phyloP scores from a whole-genome alignment of 2,329 filamentous ascomycete genomes.

The Epichloe typhina region DNA sequence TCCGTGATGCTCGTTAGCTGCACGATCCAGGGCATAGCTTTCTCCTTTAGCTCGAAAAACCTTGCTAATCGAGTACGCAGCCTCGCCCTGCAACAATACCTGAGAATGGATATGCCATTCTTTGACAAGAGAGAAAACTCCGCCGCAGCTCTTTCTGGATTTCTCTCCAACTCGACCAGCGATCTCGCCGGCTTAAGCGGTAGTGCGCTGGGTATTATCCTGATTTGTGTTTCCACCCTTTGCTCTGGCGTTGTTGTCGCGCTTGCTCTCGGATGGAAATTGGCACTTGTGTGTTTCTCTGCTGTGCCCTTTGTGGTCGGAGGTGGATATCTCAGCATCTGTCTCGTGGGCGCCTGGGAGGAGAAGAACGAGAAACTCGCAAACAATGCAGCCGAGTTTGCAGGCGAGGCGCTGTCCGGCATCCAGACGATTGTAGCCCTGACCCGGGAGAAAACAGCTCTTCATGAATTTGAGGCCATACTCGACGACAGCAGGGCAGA shows the following conservation, averaged over 20 bases:
- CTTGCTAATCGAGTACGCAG: slow-evolving; percentile 5
- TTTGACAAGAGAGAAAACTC: slow-evolving; percentile 21
- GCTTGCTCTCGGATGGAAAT: slow-evolving; percentile 29
- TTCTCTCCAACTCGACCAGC: slow-evolving; percentile 20
- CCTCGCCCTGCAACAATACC: neutral
- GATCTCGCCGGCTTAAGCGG: slow-evolving; percentile 33
- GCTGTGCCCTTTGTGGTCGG: slow-evolving; percentile 26
- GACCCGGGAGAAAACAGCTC: neutral
- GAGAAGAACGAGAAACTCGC: slow-evolving; percentile 1
- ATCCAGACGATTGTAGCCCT: slow-evolving; percentile 11
- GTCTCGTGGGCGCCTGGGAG: slow-evolving; percentile 15
- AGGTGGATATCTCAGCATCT: slow-evolving; percentile 24
- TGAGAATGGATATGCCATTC: slow-evolving; percentile 26
- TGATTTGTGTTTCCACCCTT: slow-evolving; percentile 6
- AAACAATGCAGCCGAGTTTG: slow-evolving; percentile 2
- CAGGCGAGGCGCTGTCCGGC: slow-evolving; percentile 6
- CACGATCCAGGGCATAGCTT: slow-evolving; percentile 4
- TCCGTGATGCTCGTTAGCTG: slow-evolving; percentile 24
- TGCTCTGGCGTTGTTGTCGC: slow-evolving; percentile 12
- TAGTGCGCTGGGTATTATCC: slow-evolving; percentile 20
- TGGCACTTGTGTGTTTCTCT: slow-evolving; percentile 28
- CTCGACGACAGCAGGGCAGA: neutral
- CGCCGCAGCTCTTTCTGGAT: slow-evolving; percentile 19
- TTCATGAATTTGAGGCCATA: neutral
- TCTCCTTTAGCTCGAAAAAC: slow-evolving; percentile 2